Evolutionary conservation across 306 rosid species (phyloP), one percentile per base, ranked within the genome.

Genomic region (Sphenostylis stenocarpa): DNA sequence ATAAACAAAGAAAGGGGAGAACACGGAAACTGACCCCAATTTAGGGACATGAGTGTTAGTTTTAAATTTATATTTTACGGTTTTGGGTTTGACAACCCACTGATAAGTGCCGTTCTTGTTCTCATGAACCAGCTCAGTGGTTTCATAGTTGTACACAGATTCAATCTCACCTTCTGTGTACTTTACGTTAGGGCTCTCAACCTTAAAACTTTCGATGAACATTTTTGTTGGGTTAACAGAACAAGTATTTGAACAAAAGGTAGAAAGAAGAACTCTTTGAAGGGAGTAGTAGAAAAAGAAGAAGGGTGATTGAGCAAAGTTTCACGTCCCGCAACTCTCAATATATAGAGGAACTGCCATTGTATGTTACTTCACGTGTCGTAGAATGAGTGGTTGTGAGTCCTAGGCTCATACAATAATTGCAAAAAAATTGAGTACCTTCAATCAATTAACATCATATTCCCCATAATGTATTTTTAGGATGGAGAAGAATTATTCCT

Each of bases 111-210:
- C 98, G 60, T 90, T 88, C 28, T 91, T 77, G 81, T 85, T 91
- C 84, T 90, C 94, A 9, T 95, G 99, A 21, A 92, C 91, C 24
- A 95, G 96, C 85, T 92, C 97, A 0, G 99, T 92, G 72, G 99
- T 95, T 57, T 92, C 94, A 17, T 95, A 95, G 48, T 81, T 87
- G 87, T 95, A 95, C 55, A 90, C 88, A 15, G 99, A 95, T 4
- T 89, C 90, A 79, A 95, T 95, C 89, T 92, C 96, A 67, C 79
- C 53, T 44, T 88, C 96, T 0, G 90, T 81, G 88, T 92, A 95
- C 51, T 78, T 85, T 0, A 95, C 97, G 65, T 92, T 88, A 0
- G 99, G 97, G 45, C 93, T 87, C 67, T 95, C 98, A 1, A 95
- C 98, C 97, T 92, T 92, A 4, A 95, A 95, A 28, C 83, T 90